These are phyloP conservation scores for Colletotrichum sp. DNA, from an alignment of 2,329 filamentous ascomycete genomes.

Conservation along the genomic window DNA sequence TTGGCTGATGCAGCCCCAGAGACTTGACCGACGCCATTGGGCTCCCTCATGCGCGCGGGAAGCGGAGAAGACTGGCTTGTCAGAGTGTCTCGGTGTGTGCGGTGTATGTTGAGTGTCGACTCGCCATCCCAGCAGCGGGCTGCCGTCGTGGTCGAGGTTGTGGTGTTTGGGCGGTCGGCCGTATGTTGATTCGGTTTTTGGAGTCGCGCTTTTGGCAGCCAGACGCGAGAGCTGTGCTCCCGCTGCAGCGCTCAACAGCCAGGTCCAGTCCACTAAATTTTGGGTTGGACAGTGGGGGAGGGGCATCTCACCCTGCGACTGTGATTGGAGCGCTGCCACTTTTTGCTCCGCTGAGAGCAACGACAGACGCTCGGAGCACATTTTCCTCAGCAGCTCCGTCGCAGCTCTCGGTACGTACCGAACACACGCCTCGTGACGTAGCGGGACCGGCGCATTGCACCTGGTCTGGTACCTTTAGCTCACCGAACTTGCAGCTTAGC, in stretches of 20 bases:
- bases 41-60: slow-evolving; percentile 6
- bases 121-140: slow-evolving; percentile 7
- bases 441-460: neutral
- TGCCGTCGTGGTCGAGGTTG: neutral
- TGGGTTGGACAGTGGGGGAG: slow-evolving; percentile 2
- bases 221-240: neutral
- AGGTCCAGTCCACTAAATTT: neutral
- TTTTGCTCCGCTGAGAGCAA: neutral
- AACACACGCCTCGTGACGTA: slow-evolving; percentile 16
- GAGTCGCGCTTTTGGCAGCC: slow-evolving; percentile 3
- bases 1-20: slow-evolving; percentile 87
- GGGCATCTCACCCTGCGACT: slow-evolving; percentile 3
- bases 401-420: slow-evolving; percentile 3
- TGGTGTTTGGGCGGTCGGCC: neutral
- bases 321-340: slow-evolving; percentile 1
- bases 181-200: neutral
- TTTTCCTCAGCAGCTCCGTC: neutral
- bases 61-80: neutral
- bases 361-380: neutral
- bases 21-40: slow-evolving; percentile 90
- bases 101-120: neutral
- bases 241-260: neutral
- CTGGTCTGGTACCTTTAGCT: neutral
- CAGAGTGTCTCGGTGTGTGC: neutral
- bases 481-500: slow-evolving; percentile 8